Percentiles rank a stretch among this genome's conserved stretches.
Conservation (phyloP, 345 rosid genomes). For the Conringia planisiliqua region DNA sequence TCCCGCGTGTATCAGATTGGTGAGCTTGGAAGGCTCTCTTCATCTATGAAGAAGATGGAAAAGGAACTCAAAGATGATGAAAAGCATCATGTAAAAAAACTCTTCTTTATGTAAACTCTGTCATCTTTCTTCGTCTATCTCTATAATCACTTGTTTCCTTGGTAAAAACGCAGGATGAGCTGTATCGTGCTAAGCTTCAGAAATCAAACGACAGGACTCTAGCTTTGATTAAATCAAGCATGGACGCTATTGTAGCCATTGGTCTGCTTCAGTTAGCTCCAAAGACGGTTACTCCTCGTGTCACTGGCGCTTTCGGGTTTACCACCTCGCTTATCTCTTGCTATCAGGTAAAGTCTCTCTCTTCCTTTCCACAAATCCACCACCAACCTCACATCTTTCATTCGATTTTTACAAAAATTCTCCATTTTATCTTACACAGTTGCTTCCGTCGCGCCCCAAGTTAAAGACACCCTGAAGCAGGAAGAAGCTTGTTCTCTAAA, state of each 20-base stretch:
- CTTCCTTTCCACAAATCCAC: background rate
- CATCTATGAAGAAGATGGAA: slow-evolving; percentile 74
- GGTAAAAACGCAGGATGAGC: slow-evolving; percentile 52
- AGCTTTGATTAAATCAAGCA: slow-evolving; percentile 73
- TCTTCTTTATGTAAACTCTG: background rate
- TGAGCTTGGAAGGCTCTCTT: slow-evolving; percentile 83
- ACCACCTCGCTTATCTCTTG: slow-evolving; percentile 83
- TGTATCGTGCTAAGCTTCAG: slow-evolving; percentile 66
- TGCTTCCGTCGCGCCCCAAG: slow-evolving; percentile 30
- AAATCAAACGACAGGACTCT: slow-evolving; percentile 80
- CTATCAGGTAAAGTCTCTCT: slow-evolving; percentile 63
- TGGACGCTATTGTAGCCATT: slow-evolving; percentile 81
- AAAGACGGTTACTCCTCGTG: slow-evolving; percentile 81
- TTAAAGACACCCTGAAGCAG: slow-evolving; percentile 30
- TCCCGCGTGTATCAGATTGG: slow-evolving; percentile 48
- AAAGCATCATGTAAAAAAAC: slow-evolving; percentile 49
- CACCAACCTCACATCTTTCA: background rate
- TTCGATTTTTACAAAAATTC: background rate
- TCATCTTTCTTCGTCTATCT: background rate
- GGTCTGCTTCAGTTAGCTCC: slow-evolving; percentile 94
- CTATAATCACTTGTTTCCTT: background rate
- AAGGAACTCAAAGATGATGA: slow-evolving; percentile 67
- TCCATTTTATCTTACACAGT: slow-evolving; percentile 13
- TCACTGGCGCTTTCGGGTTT: slow-evolving; percentile 85
- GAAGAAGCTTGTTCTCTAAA: slow-evolving; percentile 20